Evolutionary conservation across 331 rosid species (phyloP).

Genomic region (Pyrus hybrid): DNA sequence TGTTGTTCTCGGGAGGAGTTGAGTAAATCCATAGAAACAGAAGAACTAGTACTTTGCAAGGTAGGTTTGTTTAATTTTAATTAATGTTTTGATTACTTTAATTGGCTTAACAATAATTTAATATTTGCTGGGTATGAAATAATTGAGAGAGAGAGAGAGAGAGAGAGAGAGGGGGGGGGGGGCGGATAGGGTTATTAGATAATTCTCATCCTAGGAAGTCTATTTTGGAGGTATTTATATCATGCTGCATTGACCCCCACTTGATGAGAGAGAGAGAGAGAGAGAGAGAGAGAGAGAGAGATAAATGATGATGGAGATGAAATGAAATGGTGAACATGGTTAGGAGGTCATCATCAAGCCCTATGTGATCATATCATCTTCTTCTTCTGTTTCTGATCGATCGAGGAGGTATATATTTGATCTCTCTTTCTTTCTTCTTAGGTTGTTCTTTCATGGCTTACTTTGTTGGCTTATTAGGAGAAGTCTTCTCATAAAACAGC

Average conservation of each 20-base stretch:
- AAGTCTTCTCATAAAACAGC: constrained; percentile 14
- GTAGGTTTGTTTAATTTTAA: background rate
- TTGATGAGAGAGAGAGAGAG: constrained; percentile 20
- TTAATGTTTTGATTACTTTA: background rate
- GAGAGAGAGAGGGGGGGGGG: background rate
- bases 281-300: background rate
- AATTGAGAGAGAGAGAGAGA: constrained; percentile 27
- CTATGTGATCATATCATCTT: constrained; percentile 26
- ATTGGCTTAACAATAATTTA: constrained; percentile 2
- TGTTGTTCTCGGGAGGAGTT: background rate
- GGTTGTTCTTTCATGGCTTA: constrained; percentile 40
- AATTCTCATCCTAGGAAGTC: constrained; percentile 29
- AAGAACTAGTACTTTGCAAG: background rate
- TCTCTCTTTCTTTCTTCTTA: constrained; percentile 47
- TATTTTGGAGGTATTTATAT: constrained; percentile 46
- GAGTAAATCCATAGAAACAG: background rate
- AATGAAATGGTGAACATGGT: constrained; percentile 40
- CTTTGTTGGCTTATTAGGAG: constrained; percentile 37
- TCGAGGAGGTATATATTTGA: constrained; percentile 15
- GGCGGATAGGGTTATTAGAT: constrained; percentile 13
- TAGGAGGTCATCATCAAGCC: constrained; percentile 52
- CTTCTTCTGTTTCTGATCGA: constrained; percentile 39
- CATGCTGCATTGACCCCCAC: constrained; percentile 72
- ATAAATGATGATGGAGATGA: constrained; percentile 8
- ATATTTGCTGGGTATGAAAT: constrained; percentile 33